Conservation (phyloP, 345 rosid species). For the Erucastrum elatum region DNA sequence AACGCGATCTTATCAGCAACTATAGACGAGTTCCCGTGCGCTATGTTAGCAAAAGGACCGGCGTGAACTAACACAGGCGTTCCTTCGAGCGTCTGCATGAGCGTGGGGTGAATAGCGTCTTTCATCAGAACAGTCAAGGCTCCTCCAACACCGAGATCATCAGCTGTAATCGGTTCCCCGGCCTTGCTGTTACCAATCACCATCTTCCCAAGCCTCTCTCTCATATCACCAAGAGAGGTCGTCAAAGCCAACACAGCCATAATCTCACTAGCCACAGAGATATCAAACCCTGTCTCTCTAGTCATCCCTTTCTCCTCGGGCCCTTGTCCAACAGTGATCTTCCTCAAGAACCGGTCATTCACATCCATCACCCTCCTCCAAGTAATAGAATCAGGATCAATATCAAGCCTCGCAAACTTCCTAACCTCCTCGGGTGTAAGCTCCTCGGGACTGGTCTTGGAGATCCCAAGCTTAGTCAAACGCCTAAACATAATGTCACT, state of each 20-base stretch:
- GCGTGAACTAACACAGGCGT: conserved; percentile 98
- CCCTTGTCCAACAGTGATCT: conserved; percentile 87
- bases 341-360: conserved; percentile 92
- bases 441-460: conserved; percentile 82
- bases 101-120: conserved; percentile 92
- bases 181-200: conserved; percentile 92
- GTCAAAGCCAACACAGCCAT: conserved; percentile 99
- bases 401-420: conserved; percentile 88
- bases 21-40: conserved; percentile 96
- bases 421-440: conserved; percentile 78
- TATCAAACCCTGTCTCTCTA: conserved; percentile 96
- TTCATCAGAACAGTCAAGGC: conserved; percentile 97
- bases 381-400: conserved; percentile 78
- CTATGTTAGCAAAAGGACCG: conserved; percentile 98
- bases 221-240: conserved; percentile 91
- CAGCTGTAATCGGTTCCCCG: conserved; percentile 94
- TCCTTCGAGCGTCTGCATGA: conserved; percentile 99
- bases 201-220: conserved; percentile 98
- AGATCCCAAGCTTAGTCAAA: conserved; percentile 79
- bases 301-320: conserved; percentile 98
- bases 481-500: conserved; percentile 85
- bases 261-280: conserved; percentile 98
- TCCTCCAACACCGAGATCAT: conserved; percentile 98
- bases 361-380: conserved; percentile 99
- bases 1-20: conserved; percentile 97